Conservation (phyloP, 352 stramenopile genomes). For the Plasmopara muralis region DNA sequence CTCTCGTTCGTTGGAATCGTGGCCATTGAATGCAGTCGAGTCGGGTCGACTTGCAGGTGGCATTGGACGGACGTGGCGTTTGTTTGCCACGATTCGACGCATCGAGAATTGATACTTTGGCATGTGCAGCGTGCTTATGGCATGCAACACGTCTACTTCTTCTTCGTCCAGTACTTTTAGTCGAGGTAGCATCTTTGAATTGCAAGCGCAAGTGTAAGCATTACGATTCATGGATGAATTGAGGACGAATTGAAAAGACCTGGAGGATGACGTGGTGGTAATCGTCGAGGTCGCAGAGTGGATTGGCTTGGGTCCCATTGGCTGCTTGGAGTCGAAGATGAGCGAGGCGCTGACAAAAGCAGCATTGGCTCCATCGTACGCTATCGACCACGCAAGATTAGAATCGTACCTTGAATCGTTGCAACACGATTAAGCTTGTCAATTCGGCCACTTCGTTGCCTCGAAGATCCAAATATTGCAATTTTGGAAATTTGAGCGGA, state of each 20-base stretch:
- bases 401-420: conserved; percentile 43
- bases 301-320: conserved; percentile 51
- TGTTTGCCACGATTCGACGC: conserved; percentile 26
- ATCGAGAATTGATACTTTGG: conserved; percentile 54
- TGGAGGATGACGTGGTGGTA: conserved; percentile 47
- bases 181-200: conserved; percentile 39
- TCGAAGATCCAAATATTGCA: conserved; percentile 66
- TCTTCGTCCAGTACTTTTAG: conserved; percentile 63
- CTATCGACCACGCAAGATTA: no score
- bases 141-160: conserved; percentile 49
- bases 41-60: conserved; percentile 6
- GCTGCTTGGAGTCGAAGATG: conserved; percentile 56
- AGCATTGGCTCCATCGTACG: not conserved
- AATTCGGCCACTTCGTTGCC: conserved; percentile 53
- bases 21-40: not conserved
- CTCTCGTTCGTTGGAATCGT: not conserved
- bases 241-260: conserved; percentile 12
- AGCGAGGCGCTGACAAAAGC: conserved; percentile 30
- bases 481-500: conserved; percentile 62
- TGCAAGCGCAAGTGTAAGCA: not conserved
- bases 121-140: conserved; percentile 57
- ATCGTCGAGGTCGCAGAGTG: conserved; percentile 50
- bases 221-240: not conserved
- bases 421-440: conserved; percentile 30
- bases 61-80: conserved; percentile 4